phyloP scores from a whole-genome alignment of 1,284 basidiomycete genomes.

The Melampsora medusae region DNA sequence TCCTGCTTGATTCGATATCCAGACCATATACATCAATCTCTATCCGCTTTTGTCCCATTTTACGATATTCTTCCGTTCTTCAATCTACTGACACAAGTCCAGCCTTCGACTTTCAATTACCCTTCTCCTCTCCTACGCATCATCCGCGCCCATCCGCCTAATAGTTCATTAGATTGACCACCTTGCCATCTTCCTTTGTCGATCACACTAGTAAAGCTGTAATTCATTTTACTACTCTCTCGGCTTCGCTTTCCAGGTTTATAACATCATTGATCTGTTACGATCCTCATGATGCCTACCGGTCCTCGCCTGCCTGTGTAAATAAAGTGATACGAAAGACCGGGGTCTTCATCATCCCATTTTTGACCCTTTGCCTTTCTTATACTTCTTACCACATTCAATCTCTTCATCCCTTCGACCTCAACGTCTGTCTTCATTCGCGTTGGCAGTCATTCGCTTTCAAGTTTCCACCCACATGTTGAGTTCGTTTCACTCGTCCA shows the following conservation, averaged over 20 bases:
- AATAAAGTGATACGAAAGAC: neutral
- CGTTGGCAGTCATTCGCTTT: neutral
- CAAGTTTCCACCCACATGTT: no score
- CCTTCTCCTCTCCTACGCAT: neutral
- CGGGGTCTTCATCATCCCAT: neutral
- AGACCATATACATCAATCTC: no score
- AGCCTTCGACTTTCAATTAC: no score
- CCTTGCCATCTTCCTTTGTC: no score
- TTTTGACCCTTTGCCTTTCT: neutral
- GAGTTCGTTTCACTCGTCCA: no score
- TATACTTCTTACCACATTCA: neutral
- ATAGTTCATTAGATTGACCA: neutral
- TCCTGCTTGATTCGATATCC: no score
- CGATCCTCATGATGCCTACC: neutral
- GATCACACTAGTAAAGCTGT: neutral
- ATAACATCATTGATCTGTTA: no score
- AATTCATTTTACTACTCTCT: neutral
- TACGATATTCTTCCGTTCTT: no score
- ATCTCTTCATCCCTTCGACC: neutral
- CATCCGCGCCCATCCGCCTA: conserved; percentile 6
- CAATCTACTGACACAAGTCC: no score
- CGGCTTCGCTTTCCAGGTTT: neutral
- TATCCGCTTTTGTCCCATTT: no score
- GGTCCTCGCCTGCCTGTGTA: neutral
- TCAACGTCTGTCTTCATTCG: neutral